phyloP scores from a whole-genome alignment of 345 rosid species.

The Eutrema japonicum region DNA sequence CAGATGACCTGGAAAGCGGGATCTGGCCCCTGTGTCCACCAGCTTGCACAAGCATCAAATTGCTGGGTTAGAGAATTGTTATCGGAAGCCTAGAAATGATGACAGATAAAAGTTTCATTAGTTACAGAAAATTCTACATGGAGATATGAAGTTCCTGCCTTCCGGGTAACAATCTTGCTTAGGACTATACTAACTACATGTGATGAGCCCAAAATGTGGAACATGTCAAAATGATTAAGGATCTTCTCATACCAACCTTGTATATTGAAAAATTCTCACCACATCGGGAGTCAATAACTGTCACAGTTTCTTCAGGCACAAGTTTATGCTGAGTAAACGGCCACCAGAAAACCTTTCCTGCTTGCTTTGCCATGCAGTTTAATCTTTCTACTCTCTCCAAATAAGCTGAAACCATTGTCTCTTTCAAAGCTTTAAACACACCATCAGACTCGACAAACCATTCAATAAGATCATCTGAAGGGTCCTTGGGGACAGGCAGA shows the following conservation, averaged over 20 bases:
- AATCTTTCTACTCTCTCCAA: constrained; percentile 64
- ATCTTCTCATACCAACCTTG: constrained; percentile 58
- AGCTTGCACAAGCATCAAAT: constrained; percentile 99
- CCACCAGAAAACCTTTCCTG: constrained; percentile 89
- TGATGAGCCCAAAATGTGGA: neutral
- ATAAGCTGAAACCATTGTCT: constrained; percentile 61
- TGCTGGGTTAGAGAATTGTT: constrained; percentile 61
- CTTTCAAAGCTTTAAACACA: constrained; percentile 64
- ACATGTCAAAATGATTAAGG: constrained; percentile 10
- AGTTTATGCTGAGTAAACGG: constrained; percentile 95
- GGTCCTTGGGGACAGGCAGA: constrained; percentile 77
- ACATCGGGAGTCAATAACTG: constrained; percentile 89
- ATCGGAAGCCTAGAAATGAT: constrained; percentile 48
- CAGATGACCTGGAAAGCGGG: constrained; percentile 80
- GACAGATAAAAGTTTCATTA: constrained; percentile 13
- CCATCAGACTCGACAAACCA: constrained; percentile 71
- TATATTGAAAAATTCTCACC: constrained; percentile 89
- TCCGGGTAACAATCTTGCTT: constrained; percentile 1
- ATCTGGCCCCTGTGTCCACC: constrained; percentile 99
- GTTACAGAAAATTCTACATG: constrained; percentile 8
- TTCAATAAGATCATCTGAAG: constrained; percentile 75
- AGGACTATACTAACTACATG: constrained; percentile 7
- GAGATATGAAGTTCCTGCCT: constrained; percentile 11
- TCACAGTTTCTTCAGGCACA: constrained; percentile 65
- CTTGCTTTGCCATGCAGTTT: constrained; percentile 70